These are phyloP conservation scores for Carpinus fangiana DNA, from an alignment of 306 rosid genomes.

Conservation along the genomic window DNA sequence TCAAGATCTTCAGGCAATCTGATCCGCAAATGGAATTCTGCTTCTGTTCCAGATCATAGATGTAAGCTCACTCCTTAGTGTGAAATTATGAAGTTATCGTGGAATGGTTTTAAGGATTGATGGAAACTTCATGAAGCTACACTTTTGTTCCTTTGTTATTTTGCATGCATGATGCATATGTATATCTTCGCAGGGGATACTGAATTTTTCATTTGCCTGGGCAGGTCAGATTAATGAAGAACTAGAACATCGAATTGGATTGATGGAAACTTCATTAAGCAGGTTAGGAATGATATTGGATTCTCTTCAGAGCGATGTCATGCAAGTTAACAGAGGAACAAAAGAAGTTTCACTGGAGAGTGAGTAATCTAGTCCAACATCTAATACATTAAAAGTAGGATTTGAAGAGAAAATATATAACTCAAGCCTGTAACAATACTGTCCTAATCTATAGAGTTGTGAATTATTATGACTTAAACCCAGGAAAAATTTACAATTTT, in stretches of 20 bases:
- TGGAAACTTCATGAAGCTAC: no score
- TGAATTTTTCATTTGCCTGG: slow-evolving; percentile 22
- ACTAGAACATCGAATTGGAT: slow-evolving; percentile 75
- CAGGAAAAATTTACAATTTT: background rate
- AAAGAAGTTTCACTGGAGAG: slow-evolving; percentile 76
- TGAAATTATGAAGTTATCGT: slow-evolving; percentile 20
- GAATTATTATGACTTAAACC: background rate
- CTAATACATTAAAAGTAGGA: slow-evolving; percentile 29
- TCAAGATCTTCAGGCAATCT: slow-evolving; percentile 71
- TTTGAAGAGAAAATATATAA: slow-evolving; percentile 16
- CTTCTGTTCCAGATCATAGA: slow-evolving; percentile 53
- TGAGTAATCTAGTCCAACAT: slow-evolving; percentile 44
- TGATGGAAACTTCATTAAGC: slow-evolving; percentile 81
- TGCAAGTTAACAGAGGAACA: slow-evolving; percentile 84
- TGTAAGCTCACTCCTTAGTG: slow-evolving; percentile 49
- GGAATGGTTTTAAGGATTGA: background rate
- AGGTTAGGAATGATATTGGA: slow-evolving; percentile 89
- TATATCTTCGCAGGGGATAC: slow-evolving; percentile 15
- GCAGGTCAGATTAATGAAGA: slow-evolving; percentile 87
- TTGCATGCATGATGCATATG: slow-evolving; percentile 5
- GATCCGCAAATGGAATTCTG: slow-evolving; percentile 71
- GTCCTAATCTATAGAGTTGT: background rate
- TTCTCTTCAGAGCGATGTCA: slow-evolving; percentile 79
- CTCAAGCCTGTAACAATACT: background rate
- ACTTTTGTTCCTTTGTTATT: no score